Conservation (phyloP, 495 filamentous ascomycete species). For the Astrothelium macrocarpum region DNA sequence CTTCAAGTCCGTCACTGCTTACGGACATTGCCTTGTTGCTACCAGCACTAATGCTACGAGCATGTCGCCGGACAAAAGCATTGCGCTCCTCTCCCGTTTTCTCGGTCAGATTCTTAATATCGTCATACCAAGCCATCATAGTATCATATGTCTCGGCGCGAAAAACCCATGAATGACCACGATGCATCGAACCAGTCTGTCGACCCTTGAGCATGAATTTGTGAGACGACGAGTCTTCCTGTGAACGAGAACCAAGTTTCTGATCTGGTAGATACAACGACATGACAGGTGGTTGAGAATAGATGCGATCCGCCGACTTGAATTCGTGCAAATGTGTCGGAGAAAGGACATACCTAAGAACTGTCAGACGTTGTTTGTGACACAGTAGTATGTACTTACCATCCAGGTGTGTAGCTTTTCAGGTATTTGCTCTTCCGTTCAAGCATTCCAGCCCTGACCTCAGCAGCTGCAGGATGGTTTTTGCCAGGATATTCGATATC, state of each 20-base stretch:
- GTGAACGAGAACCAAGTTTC: slow-evolving; percentile 86
- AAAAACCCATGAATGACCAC: slow-evolving; percentile 96
- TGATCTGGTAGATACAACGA: slow-evolving; percentile 90
- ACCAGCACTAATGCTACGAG: slow-evolving; percentile 60
- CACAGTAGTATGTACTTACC: slow-evolving; percentile 47
- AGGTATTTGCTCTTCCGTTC: slow-evolving; percentile 98
- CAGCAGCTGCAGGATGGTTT: slow-evolving; percentile 75
- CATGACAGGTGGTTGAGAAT: slow-evolving; percentile 76
- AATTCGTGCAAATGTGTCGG: slow-evolving; percentile 97
- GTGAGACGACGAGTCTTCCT: slow-evolving; percentile 77
- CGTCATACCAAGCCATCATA: slow-evolving; percentile 94
- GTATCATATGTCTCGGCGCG: slow-evolving; percentile 89
- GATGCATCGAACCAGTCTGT: slow-evolving; percentile 86
- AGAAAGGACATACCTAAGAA: slow-evolving; percentile 86
- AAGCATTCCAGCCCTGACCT: slow-evolving; percentile 79
- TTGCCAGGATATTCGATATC: slow-evolving; percentile 91
- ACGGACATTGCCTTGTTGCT: slow-evolving; percentile 54
- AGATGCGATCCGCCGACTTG: slow-evolving; percentile 72
- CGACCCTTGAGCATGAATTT: slow-evolving; percentile 97
- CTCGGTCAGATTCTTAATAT: slow-evolving; percentile 78
- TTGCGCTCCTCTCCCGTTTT: slow-evolving; percentile 82
- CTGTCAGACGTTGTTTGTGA: slow-evolving; percentile 30
- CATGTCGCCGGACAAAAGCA: slow-evolving; percentile 72
- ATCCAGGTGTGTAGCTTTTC: slow-evolving; percentile 95
- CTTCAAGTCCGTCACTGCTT: slow-evolving; percentile 69